Percentiles rank a stretch among this genome's conserved stretches.
Evolutionary conservation across 176 grass and related monocot genomes (phyloP).

Genomic region (Saccharum officinarum): DNA sequence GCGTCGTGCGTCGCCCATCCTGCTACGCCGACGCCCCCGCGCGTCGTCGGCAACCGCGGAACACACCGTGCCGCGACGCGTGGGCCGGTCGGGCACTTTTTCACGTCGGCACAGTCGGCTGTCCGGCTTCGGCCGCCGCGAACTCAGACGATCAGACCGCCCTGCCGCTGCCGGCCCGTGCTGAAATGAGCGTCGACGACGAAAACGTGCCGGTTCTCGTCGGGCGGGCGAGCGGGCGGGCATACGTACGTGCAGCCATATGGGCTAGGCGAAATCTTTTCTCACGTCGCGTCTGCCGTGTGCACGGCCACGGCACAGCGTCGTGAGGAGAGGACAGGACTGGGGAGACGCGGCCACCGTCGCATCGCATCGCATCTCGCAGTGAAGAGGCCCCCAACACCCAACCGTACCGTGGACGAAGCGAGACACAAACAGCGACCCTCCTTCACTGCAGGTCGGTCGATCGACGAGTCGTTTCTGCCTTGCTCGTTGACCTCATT

Average conservation of each 20-base stretch:
- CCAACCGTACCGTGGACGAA: slow-evolving; percentile 23
- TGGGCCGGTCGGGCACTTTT: not conserved
- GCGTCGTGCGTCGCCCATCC: not conserved
- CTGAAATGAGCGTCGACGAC: not conserved
- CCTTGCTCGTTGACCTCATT: not conserved
- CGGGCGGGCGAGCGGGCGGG: not conserved
- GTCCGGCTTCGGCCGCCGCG: not conserved
- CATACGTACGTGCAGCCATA: not conserved
- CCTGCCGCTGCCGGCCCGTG: not conserved
- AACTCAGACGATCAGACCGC: not conserved
- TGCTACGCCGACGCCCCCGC: not conserved
- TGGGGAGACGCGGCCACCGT: not conserved
- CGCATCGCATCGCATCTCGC: slow-evolving; percentile 6
- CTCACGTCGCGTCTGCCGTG: not conserved
- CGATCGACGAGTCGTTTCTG: not conserved
- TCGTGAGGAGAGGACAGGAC: too few species aligned
- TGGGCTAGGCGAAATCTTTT: not conserved
- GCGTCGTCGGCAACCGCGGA: too few species aligned
- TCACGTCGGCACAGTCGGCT: not conserved
- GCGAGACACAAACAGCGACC: not conserved
- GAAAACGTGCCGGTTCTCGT: not conserved
- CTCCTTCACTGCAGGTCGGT: not conserved
- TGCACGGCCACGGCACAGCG: not conserved
- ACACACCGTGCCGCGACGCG: not conserved
- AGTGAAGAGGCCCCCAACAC: slow-evolving; percentile 20